These are phyloP conservation scores for Caloboletus inedulis DNA, from an alignment of 1,284 basidiomycete genomes.

Conservation along the genomic window DNA sequence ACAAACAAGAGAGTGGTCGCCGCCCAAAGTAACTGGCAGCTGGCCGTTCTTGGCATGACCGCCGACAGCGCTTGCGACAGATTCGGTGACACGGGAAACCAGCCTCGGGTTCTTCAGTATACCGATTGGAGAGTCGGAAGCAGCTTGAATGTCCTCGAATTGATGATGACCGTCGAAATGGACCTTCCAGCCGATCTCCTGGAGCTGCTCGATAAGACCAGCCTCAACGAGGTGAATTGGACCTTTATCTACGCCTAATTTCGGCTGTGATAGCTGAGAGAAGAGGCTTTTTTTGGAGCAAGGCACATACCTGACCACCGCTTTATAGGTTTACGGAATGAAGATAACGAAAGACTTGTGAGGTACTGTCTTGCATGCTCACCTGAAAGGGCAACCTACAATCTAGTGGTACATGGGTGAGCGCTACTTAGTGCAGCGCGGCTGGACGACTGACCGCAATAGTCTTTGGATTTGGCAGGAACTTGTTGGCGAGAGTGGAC, in stretches of 20 bases:
- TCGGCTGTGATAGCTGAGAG: conserved; percentile 44
- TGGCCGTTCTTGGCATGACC: conserved; percentile 74
- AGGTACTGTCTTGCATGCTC: conserved; percentile 14
- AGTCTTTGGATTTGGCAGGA: conserved; percentile 66
- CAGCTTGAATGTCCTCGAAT: conserved; percentile 75
- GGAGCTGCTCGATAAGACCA: conserved; percentile 76
- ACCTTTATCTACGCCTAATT: conserved; percentile 85
- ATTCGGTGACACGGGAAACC: conserved; percentile 81
- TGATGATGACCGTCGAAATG: conserved; percentile 86
- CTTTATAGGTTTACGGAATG: conserved; percentile 35
- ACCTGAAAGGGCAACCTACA: conserved; percentile 76
- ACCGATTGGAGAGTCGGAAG: conserved; percentile 78
- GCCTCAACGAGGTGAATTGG: conserved; percentile 86
- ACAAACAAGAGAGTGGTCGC: conserved; percentile 89
- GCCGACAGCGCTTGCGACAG: conserved; percentile 76
- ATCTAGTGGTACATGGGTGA: conserved; percentile 42
- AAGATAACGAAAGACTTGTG: background rate
- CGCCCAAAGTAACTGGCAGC: conserved; percentile 91
- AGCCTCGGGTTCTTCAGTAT: conserved; percentile 85
- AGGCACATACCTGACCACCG: conserved; percentile 50
- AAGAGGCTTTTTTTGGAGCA: background rate
- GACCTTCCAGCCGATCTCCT: conserved; percentile 85
- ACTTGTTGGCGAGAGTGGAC: conserved; percentile 38
- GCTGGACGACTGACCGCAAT: conserved; percentile 31
- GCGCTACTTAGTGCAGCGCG: background rate